These are phyloP conservation scores for Cicer arietinum DNA, from an alignment of 306 rosid genomes.

Conservation along the genomic window DNA sequence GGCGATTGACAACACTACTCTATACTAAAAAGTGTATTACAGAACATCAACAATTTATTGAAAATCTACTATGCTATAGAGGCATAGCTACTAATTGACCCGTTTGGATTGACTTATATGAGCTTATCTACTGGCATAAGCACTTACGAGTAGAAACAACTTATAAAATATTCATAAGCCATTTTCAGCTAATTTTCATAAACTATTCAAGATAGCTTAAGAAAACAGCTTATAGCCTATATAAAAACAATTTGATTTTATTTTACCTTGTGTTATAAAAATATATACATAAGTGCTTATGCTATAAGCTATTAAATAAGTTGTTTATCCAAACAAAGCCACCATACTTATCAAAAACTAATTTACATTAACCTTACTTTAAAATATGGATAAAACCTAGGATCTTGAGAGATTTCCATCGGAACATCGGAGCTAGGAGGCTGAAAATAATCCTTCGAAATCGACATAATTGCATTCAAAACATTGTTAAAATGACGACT, in stretches of 20 bases:
- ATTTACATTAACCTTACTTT: slow-evolving; percentile 55
- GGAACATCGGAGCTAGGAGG: slow-evolving; percentile 68
- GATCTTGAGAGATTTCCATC: slow-evolving; percentile 61
- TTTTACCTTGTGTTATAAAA: too few relatives aligned
- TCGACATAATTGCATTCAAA: slow-evolving; percentile 79
- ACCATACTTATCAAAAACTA: slow-evolving; percentile 25
- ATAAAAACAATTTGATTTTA: too few relatives aligned
- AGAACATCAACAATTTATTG: background rate
- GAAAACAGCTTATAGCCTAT: too few relatives aligned
- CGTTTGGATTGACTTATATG: too few relatives aligned
- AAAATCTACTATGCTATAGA: background rate
- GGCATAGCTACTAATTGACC: background rate
- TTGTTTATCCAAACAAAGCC: too few relatives aligned
- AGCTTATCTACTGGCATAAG: too few relatives aligned
- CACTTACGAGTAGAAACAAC: too few relatives aligned
- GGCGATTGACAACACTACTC: background rate
- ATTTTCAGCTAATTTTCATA: too few relatives aligned
- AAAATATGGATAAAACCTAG: slow-evolving; percentile 86
- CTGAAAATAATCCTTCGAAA: slow-evolving; percentile 75
- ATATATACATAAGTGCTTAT: too few relatives aligned
- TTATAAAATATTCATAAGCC: too few relatives aligned
- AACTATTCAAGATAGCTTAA: too few relatives aligned
- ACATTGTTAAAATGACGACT: slow-evolving; percentile 94
- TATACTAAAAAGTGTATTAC: background rate
- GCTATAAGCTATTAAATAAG: too few relatives aligned